phyloP scores from a whole-genome alignment of 1,139 yeast genomes.

The Pichia cactophila region DNA sequence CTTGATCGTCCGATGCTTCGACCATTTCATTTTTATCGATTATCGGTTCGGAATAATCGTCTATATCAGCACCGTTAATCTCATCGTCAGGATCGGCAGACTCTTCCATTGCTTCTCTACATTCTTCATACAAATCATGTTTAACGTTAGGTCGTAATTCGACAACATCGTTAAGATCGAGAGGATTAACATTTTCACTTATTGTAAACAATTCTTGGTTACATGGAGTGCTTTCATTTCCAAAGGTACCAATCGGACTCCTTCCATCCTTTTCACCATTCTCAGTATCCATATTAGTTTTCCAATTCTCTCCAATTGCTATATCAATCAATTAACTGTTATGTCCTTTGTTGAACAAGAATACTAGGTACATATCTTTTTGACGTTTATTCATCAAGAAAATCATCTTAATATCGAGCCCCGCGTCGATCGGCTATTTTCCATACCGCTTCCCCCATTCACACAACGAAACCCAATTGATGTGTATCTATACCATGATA shows the following conservation, averaged over 20 bases:
- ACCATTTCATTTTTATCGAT: constrained; percentile 27
- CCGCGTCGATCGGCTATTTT: background rate
- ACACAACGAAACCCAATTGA: too few relatives aligned
- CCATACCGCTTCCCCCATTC: too few relatives aligned
- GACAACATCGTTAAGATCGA: background rate
- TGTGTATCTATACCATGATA: too few relatives aligned
- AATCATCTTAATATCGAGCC: background rate
- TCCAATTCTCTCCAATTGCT: background rate
- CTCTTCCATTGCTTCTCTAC: background rate
- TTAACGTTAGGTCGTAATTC: background rate
- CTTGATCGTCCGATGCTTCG: constrained; percentile 26
- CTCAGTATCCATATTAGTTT: background rate
- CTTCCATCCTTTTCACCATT: background rate
- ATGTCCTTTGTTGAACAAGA: too few relatives aligned
- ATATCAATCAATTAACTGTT: too few relatives aligned
- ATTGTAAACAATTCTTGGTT: background rate
- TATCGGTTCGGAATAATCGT: constrained; percentile 28
- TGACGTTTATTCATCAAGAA: background rate
- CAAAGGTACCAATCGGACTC: background rate
- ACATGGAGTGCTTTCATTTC: background rate
- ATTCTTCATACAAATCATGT: background rate
- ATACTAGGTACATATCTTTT: too few relatives aligned
- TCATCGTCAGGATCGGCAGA: constrained; percentile 1
- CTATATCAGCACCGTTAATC: constrained; percentile 5
- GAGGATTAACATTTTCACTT: background rate